Base-by-base conservation (phyloP, 2,329 filamentous ascomycete genomes). In the Zymoseptoria crescenta region DNA sequence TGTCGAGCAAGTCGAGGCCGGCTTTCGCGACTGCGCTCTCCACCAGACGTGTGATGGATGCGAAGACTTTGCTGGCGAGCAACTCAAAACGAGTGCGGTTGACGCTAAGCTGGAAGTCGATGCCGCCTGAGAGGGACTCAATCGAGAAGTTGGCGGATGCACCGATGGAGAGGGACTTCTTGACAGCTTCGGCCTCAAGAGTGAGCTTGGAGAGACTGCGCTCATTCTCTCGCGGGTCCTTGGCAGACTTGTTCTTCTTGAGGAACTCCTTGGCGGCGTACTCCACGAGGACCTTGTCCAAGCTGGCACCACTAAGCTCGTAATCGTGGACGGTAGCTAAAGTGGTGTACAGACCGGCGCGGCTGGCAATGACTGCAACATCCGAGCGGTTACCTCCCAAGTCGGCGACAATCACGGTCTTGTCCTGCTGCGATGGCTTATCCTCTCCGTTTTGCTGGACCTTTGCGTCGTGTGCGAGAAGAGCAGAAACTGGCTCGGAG, bases 221-320 rank as follows among this genome's bases (percentile, higher is more conserved):
- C 57, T 87, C 81, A 73, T 94, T 90, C 72, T 87, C 83, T 67
- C 92, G 84, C 21, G 94, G 94, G 75, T 97, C 94, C 49, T 65
- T 64, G 30, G 70, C 65, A 59, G 84, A 84, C 79, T 87, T 87
- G 83, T 97, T 85, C 83, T 96, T 96, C 84, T 99, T 97, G 72
- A 94, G 83, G 79, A 99, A 99, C 77, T 99, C 94, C 82, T 99
- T 99, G 68, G 93, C 89, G 69, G 97, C 96, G 81, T 96, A 87
- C 74, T 99, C 93, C 74, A 96, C 89, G 60, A 99, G 82, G 54
- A 93, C 88, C 74, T 94, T 84, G 79, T 99, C 94, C 59, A 99
- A 82, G 66, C 91, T 86, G 41, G 85, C 82, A 71, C 94, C 94
- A 58, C 89, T 87, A 67, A 93, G 89, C 72, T 97, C 92, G 77